Base-by-base conservation (phyloP, 2,329 filamentous ascomycete genomes). In the Nemania sp. region DNA sequence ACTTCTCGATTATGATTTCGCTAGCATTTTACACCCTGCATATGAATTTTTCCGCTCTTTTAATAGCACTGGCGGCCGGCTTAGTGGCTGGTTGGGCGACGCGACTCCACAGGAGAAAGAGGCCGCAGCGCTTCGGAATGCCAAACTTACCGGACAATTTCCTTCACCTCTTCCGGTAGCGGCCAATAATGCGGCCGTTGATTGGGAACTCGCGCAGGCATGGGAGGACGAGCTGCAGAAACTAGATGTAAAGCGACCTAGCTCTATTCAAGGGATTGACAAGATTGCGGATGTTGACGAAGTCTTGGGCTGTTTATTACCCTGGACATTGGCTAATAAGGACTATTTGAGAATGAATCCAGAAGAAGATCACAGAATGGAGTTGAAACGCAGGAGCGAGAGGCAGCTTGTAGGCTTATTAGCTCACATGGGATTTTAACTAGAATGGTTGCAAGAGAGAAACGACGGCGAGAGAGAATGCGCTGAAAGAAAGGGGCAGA, bases 1-100 rank as follows among this genome's bases (percentile, higher is more conserved):
- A n/a, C 57, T 66, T 52, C 29, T 62, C 29, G 63, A 66, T n/a
- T 62, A 61, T 24, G 63, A 66, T 22, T 66, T 66, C 22, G 38
- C 57, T 3, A 47, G 56, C 41, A 62, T 66, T 24, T 4, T 41
- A 20, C 52, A 62, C 52, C 63, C 57, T 4, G 51, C 22, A 5
- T 57, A 66, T 43, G 63, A 62, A 27, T 66, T 61, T 45, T 53
- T 66, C 29, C 51, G 52, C 32, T 66, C 63, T 8, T 61, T 66
- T 15, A 8, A 13, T 10, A 35, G 18, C 32, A 53, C 18, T 8
- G 63, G 63, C 27, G 63, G 63, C 6, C 41, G 18, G 35, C 18
- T 66, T 35, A 26, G 15, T 11, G 63, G 63, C 27, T 66, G 52
- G 49, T 22, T 11, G 1, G 51, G 63, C 38, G 32, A 61, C 22